Base-by-base conservation (phyloP, 164 flowering plant genomes). In the Aristolochia fimbriata region DNA sequence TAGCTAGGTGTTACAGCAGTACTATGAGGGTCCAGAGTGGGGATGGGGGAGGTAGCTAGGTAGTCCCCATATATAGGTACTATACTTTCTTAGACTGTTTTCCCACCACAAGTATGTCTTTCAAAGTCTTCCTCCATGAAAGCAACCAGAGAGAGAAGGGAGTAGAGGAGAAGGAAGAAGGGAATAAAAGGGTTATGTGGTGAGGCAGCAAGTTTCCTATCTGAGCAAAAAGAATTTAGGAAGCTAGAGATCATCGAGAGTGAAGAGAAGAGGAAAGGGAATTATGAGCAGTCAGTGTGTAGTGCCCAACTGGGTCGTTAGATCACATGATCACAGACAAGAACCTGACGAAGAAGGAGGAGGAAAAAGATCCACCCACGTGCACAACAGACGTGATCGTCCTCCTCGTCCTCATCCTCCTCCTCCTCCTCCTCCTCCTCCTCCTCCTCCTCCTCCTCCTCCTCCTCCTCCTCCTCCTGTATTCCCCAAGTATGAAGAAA, bases 301-400 rank as follows among this genome's bases (percentile, higher is more conserved):
- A 10, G 78, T 70, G 51, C 77, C 81, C 46, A 69, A 64, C 65
- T 76, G 80, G 81, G 72, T 72, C 59, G 71, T 58, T 41, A 62
- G 64, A 48, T n/a, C n/a, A n/a, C 68, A 70, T 27, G 30, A 27
- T 51, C 76, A 71, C 62, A 60, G 73, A 73, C 75, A 75, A 72
- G 74, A 71, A 68, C 73, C 58, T 57, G 68, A 52, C 45, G 65
- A 62, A 61, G 56, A 33, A 21, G 63, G 15, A 30, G 56, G 59
- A 43, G 68, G 63, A 55, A 66, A 71, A 61, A 75, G 76, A 75
- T 77, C 77, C 62, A 62, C 74, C 54, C 80, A 79, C 74, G 75
- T 77, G 76, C 77, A 74, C 54, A 61, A 31, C 58, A 63, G 60
- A 21, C 71, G 12, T 12, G 30, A 27, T 27, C n/a, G n/a, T n/a